Conservation (phyloP, 2,329 filamentous ascomycete species). For the Cyphellophora attinorum region DNA sequence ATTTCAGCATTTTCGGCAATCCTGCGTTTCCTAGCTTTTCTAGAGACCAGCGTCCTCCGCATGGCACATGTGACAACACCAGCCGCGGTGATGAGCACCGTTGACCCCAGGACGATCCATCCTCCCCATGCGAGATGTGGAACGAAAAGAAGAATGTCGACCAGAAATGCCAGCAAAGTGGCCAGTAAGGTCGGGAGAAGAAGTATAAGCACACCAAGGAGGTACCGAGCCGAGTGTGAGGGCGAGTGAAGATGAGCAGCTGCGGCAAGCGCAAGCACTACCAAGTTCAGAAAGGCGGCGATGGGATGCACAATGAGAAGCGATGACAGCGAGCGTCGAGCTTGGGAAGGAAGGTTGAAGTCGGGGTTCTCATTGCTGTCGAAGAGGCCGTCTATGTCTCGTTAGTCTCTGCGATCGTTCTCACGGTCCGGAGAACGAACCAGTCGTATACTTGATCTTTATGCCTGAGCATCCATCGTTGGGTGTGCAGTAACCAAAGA, state of each 20-base stretch:
- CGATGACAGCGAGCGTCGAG: slow-evolving; percentile 63
- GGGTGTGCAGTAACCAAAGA: slow-evolving; percentile 76
- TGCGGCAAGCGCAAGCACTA: slow-evolving; percentile 71
- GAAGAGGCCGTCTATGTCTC: slow-evolving; percentile 37
- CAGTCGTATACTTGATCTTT: slow-evolving; percentile 74
- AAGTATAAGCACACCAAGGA: slow-evolving; percentile 76
- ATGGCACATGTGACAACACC: slow-evolving; percentile 87
- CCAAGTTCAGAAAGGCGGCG: slow-evolving; percentile 72
- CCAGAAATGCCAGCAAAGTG: slow-evolving; percentile 76
- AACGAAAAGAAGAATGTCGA: slow-evolving; percentile 89
- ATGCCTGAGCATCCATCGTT: slow-evolving; percentile 55
- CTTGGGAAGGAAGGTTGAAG: slow-evolving; percentile 55
- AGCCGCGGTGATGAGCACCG: slow-evolving; percentile 71
- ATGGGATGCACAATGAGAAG: slow-evolving; percentile 91
- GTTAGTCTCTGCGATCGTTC: no score
- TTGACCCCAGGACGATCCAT: slow-evolving; percentile 83
- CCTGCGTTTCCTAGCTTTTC: slow-evolving; percentile 84
- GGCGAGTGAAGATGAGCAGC: slow-evolving; percentile 79
- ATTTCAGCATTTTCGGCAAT: slow-evolving; percentile 94
- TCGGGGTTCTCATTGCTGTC: slow-evolving; percentile 34
- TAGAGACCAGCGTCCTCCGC: slow-evolving; percentile 80
- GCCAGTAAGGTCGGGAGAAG: slow-evolving; percentile 76
- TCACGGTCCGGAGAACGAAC: slow-evolving; percentile 46
- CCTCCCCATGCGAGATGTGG: slow-evolving; percentile 91
- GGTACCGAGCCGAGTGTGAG: slow-evolving; percentile 80